Evolutionary conservation across 176 grass and related monocot genomes (phyloP).

Genomic region (Thinopyrum elongatum): DNA sequence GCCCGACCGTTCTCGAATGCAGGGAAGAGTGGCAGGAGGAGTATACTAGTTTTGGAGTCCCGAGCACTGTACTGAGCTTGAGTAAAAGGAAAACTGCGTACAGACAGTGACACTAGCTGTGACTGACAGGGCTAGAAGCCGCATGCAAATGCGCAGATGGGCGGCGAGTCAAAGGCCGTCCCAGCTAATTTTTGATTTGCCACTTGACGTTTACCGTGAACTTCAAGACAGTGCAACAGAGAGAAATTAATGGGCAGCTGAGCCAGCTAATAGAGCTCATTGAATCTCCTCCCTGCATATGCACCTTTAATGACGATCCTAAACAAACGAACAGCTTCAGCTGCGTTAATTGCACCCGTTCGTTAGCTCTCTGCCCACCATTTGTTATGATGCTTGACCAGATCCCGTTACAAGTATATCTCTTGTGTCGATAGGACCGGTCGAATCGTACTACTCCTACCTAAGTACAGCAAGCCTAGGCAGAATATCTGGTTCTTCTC

Average conservation of each 20-base stretch:
- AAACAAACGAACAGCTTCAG: not conserved
- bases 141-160: not conserved
- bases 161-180: not conserved
- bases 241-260: not conserved
- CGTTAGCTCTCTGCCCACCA: not conserved
- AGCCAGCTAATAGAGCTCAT: not conserved
- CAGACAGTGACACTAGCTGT: not conserved
- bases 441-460: not conserved
- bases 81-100: too few relatives aligned
- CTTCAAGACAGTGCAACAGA: not conserved
- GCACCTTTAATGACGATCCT: not conserved
- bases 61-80: not conserved
- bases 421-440: not conserved
- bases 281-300: not conserved
- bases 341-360: not conserved
- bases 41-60: constrained; percentile 34
- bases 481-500: too few relatives aligned
- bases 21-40: not conserved
- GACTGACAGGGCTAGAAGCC: not conserved
- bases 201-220: not conserved
- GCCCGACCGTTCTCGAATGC: not conserved
- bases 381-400: not conserved
- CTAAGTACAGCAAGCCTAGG: not conserved
- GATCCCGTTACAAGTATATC: not conserved
- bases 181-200: not conserved